Base-by-base conservation (phyloP, 192 early-diverging fungal genomes). In the Phlyctochytrium bullatum region DNA sequence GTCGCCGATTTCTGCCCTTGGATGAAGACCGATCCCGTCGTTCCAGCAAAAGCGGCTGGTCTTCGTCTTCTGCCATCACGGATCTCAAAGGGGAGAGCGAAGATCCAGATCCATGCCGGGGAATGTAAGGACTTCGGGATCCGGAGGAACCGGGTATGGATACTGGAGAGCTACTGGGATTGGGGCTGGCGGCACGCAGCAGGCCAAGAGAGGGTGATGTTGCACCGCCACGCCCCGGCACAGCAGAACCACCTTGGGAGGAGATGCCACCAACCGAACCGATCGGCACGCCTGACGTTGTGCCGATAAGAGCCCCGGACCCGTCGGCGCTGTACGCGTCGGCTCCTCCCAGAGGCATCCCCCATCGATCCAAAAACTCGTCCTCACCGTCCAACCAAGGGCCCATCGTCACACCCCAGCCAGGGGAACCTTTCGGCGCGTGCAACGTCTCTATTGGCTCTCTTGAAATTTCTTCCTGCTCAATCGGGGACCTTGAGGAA, bases 311-410 rank as follows among this genome's bases (percentile, higher is more conserved):
- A 47, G 40, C 40, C 6, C 40, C 40, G 20, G 40, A 47, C 20
- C 40, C 40, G 20, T 14, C 40, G 20, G 40, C 40, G n/a, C n/a
- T n/a, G n/a, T n/a, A n/a, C n/a, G n/a, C n/a, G 6, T 47, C 40
- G 20, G 20, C 40, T 14, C 40, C 40, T 47, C 40, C 40, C 40
- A 47, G 20, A 47, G 40, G 40, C 40, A 47, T 47, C 10, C 40
- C 40, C 40, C 40, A 47, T 20, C 6, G 40, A 47, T 47, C 40
- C 40, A 47, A 47, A 47, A 47, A 47, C 40, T 47, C 40, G 20
- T 47, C 40, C 40, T 47, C 40, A 14, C 40, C 40, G 20, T 47
- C 40, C 40, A 47, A 47, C 40, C 40, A 47, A 47, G 40, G 40
- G 20, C 40, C 40, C 6, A 20, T 47, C 6, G 40, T 47, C 6